phyloP scores from a whole-genome alignment of 73 alveolate genomes.

The Blepharisma stoltei region DNA sequence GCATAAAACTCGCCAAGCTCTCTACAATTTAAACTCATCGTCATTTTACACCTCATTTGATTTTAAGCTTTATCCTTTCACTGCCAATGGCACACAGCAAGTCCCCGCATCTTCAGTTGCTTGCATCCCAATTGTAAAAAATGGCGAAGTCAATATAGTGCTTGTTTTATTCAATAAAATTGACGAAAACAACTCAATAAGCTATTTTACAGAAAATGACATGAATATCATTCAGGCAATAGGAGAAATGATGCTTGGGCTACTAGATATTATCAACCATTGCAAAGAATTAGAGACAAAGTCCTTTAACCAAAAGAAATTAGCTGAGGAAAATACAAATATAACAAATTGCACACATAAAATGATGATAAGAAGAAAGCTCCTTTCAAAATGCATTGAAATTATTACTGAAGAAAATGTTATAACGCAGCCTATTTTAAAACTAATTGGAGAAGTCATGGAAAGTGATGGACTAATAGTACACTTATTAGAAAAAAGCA shows the following conservation, averaged over 20 bases:
- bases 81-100: background rate
- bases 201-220: background rate
- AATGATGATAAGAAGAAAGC: background rate
- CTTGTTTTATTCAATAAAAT: background rate
- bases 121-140: background rate
- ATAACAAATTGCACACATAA: background rate
- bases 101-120: background rate
- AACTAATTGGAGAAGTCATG: background rate
- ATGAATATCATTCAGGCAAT: background rate
- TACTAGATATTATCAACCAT: background rate
- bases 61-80: background rate
- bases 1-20: background rate
- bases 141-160: background rate
- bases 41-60: background rate
- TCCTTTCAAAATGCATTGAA: background rate
- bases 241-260: background rate
- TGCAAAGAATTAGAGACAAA: background rate
- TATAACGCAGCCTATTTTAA: background rate
- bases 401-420: background rate
- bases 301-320: background rate
- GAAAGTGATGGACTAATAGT: background rate
- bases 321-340: constrained; percentile 4
- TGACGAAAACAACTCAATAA: background rate
- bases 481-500: background rate
- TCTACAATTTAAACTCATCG: background rate